phyloP scores from a whole-genome alignment of 2,329 filamentous ascomycete species.

The Exophiala mesophila region DNA sequence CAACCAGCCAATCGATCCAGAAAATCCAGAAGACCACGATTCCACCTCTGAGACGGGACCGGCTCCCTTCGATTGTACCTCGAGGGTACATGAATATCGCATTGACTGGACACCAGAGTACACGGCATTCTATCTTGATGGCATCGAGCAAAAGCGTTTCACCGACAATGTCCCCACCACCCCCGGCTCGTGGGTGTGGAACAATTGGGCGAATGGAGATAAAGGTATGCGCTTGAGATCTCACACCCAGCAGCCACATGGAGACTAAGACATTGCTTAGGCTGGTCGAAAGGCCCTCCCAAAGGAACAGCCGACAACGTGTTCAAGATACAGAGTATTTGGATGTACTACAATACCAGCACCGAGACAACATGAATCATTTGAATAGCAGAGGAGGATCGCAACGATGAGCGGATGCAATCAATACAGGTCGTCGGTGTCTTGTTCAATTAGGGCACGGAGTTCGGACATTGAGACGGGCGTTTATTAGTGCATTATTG shows the following conservation, averaged over 20 bases:
- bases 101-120: conserved; percentile 23
- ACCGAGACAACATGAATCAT: background rate
- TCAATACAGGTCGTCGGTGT: too few species aligned
- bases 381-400: background rate
- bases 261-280: too few species aligned
- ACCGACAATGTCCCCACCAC: conserved; percentile 20
- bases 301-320: conserved; percentile 12
- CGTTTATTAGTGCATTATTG: too few species aligned
- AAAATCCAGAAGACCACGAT: conserved; percentile 7
- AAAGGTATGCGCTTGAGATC: conserved; percentile 15
- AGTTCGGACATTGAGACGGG: too few species aligned
- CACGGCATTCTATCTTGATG: conserved; percentile 26
- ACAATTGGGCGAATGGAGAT: conserved; percentile 26
- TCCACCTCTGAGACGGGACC: conserved; percentile 15
- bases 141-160: conserved; percentile 15
- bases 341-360: conserved; percentile 25
- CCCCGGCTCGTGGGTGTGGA: conserved; percentile 24
- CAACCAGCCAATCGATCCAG: conserved; percentile 20
- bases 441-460: too few species aligned
- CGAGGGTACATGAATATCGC: conserved; percentile 23
- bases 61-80: conserved; percentile 18
- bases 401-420: too few species aligned
- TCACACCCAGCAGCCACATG: background rate
- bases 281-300: conserved; percentile 22
- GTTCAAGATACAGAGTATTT: conserved; percentile 23